Conservation (phyloP, 257 asterid species). For the Solanum pinnatisectum region DNA sequence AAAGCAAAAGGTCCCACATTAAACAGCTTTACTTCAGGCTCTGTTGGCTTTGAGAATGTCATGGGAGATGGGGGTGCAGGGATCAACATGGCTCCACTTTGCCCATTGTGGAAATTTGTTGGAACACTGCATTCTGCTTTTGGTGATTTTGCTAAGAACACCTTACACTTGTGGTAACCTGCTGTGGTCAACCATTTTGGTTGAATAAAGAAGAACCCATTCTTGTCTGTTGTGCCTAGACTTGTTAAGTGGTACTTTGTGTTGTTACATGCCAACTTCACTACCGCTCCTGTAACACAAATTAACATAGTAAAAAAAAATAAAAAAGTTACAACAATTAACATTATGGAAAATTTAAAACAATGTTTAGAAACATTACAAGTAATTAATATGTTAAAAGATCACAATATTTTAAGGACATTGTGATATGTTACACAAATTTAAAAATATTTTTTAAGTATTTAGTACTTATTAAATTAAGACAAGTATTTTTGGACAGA, state of each 20-base stretch:
- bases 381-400: too few relatives aligned
- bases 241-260: slow-evolving; percentile 15
- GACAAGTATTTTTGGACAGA: too few relatives aligned
- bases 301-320: not conserved
- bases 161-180: slow-evolving; percentile 53
- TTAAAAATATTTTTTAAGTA: too few relatives aligned
- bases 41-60: not conserved
- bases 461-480: too few relatives aligned
- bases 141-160: slow-evolving; percentile 33
- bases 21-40: slow-evolving; percentile 24
- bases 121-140: slow-evolving; percentile 30
- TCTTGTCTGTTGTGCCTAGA: slow-evolving; percentile 33
- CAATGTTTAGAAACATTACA: not conserved
- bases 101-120: slow-evolving; percentile 46
- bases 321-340: too few relatives aligned
- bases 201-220: slow-evolving; percentile 43
- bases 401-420: not conserved
- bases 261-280: slow-evolving; percentile 52
- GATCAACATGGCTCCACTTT: slow-evolving; percentile 33
- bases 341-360: not conserved
- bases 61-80: slow-evolving; percentile 5
- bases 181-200: slow-evolving; percentile 30
- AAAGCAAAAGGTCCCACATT: slow-evolving; percentile 71
- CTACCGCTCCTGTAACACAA: slow-evolving; percentile 38
- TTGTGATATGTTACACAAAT: not conserved